These are phyloP conservation scores for Heritiera fomes DNA, from an alignment of 345 rosid genomes.

Conservation along the genomic window DNA sequence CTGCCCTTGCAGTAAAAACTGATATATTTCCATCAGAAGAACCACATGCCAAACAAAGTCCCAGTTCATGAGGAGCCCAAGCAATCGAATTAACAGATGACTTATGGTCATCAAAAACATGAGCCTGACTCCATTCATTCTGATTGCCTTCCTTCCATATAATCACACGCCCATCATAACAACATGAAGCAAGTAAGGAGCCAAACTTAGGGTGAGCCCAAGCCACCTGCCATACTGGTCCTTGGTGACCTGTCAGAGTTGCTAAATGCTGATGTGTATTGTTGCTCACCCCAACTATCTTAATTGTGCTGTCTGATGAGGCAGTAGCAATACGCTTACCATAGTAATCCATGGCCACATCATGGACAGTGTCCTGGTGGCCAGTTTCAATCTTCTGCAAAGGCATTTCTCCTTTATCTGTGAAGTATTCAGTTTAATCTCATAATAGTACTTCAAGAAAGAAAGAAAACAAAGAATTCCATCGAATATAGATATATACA, in stretches of 20 bases:
- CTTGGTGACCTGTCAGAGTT: constrained; percentile 6
- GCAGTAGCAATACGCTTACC: constrained; percentile 15
- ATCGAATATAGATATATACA: no score
- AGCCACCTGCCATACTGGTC: constrained; percentile 19
- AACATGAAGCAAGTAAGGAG: constrained; percentile 8
- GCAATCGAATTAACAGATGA: constrained; percentile 17
- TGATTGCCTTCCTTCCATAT: constrained; percentile 16
- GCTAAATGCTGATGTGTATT: constrained; percentile 15
- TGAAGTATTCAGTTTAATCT: neutral
- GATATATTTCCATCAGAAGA: constrained; percentile 18
- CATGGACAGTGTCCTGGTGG: constrained; percentile 5
- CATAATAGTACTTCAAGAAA: no score
- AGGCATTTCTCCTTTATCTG: constrained; percentile 14
- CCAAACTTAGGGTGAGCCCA: constrained; percentile 20
- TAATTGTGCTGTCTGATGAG: constrained; percentile 7
- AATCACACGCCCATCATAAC: constrained; percentile 16
- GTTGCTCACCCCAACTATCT: constrained; percentile 16
- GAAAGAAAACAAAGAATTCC: no score
- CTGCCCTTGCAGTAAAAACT: constrained; percentile 4
- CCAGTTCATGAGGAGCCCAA: constrained; percentile 17
- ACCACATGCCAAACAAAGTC: constrained; percentile 18
- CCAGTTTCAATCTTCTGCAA: constrained; percentile 18
- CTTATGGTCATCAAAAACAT: constrained; percentile 16
- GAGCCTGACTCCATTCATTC: constrained; percentile 17
- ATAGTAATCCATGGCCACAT: constrained; percentile 15